Evolutionary conservation across 345 rosid species (phyloP).

Genomic region (Salix purpurea): DNA sequence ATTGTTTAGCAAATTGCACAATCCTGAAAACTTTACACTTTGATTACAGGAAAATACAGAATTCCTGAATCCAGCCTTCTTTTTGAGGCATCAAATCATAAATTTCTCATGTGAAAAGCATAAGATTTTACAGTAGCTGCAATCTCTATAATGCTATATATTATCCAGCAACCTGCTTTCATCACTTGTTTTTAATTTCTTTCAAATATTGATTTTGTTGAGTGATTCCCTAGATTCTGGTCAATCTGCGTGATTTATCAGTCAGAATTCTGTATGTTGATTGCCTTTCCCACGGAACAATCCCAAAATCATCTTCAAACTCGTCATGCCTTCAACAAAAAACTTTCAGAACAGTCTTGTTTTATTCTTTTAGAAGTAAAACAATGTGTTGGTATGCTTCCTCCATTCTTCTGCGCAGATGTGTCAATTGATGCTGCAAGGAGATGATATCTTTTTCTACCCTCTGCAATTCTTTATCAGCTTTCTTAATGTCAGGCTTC

Average conservation of each 20-base stretch:
- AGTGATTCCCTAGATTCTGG: conserved; percentile 34
- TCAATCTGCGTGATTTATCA: conserved; percentile 67
- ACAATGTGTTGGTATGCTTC: too few relatives aligned
- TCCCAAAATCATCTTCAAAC: conserved; percentile 73
- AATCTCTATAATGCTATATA: background rate
- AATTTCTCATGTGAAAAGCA: background rate
- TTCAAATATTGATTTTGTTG: conserved; percentile 31
- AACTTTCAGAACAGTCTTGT: conserved; percentile 60
- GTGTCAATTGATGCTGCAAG: too few relatives aligned
- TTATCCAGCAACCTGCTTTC: conserved; percentile 6
- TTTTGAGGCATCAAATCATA: background rate
- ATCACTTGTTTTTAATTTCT: conserved; percentile 13
- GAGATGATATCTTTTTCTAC: too few relatives aligned
- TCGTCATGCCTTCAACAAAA: conserved; percentile 72
- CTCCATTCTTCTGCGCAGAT: too few relatives aligned
- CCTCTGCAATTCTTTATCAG: too few relatives aligned
- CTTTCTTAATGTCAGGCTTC: too few relatives aligned
- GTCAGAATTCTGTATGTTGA: conserved; percentile 18
- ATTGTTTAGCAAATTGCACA: background rate
- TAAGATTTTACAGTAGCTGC: conserved; percentile 1
- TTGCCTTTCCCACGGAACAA: conserved; percentile 70
- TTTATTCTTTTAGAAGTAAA: too few relatives aligned
- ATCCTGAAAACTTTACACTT: background rate
- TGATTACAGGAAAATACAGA: background rate
- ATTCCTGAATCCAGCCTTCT: background rate